Conservation (phyloP, 2,329 filamentous ascomycete species). For the Dactylellina parvicollis region DNA sequence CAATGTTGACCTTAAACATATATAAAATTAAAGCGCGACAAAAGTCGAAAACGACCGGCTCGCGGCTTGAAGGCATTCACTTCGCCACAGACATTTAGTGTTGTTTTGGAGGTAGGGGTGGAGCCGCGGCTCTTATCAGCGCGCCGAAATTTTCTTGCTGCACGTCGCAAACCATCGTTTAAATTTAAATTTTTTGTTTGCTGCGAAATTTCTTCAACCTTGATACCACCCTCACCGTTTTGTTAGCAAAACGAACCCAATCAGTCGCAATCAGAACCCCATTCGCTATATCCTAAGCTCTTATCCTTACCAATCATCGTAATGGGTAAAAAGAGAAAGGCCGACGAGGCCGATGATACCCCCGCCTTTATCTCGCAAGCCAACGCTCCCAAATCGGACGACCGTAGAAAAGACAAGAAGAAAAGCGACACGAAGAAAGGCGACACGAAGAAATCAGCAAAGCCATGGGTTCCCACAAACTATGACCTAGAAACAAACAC, state of each 20-base stretch:
- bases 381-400: constrained; percentile 17
- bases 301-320: constrained; percentile 1
- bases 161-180: background rate
- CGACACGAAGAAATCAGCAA: constrained; percentile 30
- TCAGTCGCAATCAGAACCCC: background rate
- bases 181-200: constrained; percentile 19
- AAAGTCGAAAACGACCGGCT: too few species aligned
- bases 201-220: constrained; percentile 27
- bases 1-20: too few species aligned
- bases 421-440: constrained; percentile 28
- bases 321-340: constrained; percentile 54
- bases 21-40: too few species aligned
- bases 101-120: too few species aligned
- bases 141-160: background rate
- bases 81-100: background rate
- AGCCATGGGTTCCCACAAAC: constrained; percentile 27
- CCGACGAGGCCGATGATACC: constrained; percentile 34
- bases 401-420: constrained; percentile 25
- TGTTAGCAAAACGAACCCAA: constrained; percentile 1
- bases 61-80: too few species aligned
- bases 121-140: constrained; percentile 7
- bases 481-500: constrained; percentile 18
- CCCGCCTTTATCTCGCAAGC: constrained; percentile 35
- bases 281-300: background rate
- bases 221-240: background rate